Conservation (phyloP, 805 yeast species). For the Candida ficus region DNA sequence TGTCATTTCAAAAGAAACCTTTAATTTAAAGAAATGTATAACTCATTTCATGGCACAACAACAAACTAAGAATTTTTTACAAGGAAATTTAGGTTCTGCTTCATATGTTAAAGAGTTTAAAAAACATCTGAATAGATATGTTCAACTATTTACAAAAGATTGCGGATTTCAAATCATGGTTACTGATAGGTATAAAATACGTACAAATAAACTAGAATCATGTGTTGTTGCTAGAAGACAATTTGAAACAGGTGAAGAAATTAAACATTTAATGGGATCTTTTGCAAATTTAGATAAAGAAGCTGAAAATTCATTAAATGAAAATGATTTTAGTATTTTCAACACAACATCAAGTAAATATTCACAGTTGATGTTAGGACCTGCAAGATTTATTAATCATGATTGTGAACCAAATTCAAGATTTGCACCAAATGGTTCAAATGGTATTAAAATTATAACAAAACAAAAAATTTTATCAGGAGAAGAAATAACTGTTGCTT, state of each 20-base stretch:
- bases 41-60: slow-evolving; percentile 22
- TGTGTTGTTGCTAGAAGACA: slow-evolving; percentile 33
- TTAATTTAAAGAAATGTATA: slow-evolving; percentile 19
- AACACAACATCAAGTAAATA: slow-evolving; percentile 27
- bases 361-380: slow-evolving; percentile 41
- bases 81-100: slow-evolving; percentile 17
- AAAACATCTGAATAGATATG: slow-evolving; percentile 31
- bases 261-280: slow-evolving; percentile 33
- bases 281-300: slow-evolving; percentile 30
- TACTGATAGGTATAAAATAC: slow-evolving; percentile 34
- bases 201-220: slow-evolving; percentile 22
- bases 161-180: slow-evolving; percentile 38
- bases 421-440: slow-evolving; percentile 25
- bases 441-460: slow-evolving; percentile 31
- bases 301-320: slow-evolving; percentile 28
- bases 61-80: slow-evolving; percentile 24
- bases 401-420: slow-evolving; percentile 40
- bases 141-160: slow-evolving; percentile 30
- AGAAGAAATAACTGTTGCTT: slow-evolving; percentile 43
- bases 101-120: slow-evolving; percentile 27
- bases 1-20: slow-evolving; percentile 10
- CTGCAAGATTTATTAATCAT: slow-evolving; percentile 43
- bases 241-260: slow-evolving; percentile 27
- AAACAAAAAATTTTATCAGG: slow-evolving; percentile 32
- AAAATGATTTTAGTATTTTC: slow-evolving; percentile 40